Evolutionary conservation across 331 rosid genomes (phyloP), one percentile per base, ranked within the genome.

Genomic region (Pyrus hybrid): DNA sequence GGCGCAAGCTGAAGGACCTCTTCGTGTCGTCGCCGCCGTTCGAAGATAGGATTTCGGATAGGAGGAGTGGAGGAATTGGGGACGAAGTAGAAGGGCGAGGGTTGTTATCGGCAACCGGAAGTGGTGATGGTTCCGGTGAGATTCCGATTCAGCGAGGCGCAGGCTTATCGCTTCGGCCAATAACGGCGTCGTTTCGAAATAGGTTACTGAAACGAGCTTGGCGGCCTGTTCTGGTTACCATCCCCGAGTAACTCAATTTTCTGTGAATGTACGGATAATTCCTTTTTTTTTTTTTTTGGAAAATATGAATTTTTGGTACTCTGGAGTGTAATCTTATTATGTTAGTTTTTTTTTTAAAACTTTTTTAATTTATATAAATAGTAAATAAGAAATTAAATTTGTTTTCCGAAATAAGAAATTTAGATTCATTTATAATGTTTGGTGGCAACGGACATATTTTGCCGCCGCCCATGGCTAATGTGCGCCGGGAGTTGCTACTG

Each of bases 181-280:
- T 86, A 2, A 68, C 94, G 13, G 86, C 91, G 63, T 85, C 89
- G 74, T 83, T 92, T 47, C 88, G 96, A 45, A 83, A 76, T 49
- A 82, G 97, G 68, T 80, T 92, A 35, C 86, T 90, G 70, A 86
- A 89, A 80, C 79, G 96, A 75, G 91, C 89, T 72, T 92, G 97
- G 96, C 90, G 93, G 61, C 97, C 96, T 7, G 85, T 90, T 65
- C 93, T 92, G 37, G 89, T 90, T 68, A 57, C 92, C 41, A 90
- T 92, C 70, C 97, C 97, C 18, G 97, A 92, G 88, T 88, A 83
- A 71, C 63, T 70, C 63, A 20, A 20, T 5, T 28, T 70, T 51
- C 32, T 64, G 63, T 65, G 73, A 30, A 30, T 58, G 82, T 76
- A 79, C 78, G 77, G 68, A 73, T 23, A 76, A 63, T 64, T 73